Evolutionary conservation across 2,329 filamentous ascomycete species (phyloP), one percentile per base, ranked within the genome.

Genomic region (Neoarthrinium moseri): DNA sequence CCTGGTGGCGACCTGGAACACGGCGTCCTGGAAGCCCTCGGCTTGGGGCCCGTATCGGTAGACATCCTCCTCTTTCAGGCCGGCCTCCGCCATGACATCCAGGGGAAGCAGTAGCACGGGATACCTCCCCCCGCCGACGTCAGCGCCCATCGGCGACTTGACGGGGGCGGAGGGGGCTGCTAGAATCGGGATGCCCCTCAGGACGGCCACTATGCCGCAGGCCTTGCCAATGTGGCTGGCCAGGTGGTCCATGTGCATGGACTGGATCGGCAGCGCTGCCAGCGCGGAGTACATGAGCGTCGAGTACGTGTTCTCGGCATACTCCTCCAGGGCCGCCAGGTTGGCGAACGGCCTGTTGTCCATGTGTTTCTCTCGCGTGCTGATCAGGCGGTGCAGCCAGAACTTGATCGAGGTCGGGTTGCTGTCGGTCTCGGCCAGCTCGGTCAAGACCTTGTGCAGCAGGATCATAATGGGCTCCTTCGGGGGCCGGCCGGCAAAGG

Each of bases 201-300:
- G 72, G 0, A 96, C 80, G 1, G 92, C 87, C 3, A 84, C 78
- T 45, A 99, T 96, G 7, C 94, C 94, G 39, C 84, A 87, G 0
- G 94, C 91, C 62, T 99, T 99, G 43, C 94, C 94, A 47, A 97
- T 88, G 65, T 99, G 94, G 45, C 89, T 95, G 7, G 92, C 92
- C 15, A 99, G 75, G 68, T 99, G 94, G 60, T 99, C 94, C 33
- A 91, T 83, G 20, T 91, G 86, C 58, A 96, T 77, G 1, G 89
- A 95, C 8, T 84, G 81, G 59, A 96, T 74, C 0, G 90, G 87
- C 46, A 96, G 70, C 6, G 86, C 77, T 15, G 89, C 89, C 29
- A 97, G 72, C 1, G 87, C 92, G 51, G 95, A 78, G 64, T 99
- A 99, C 68, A 95, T 82, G 35, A 97, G 74, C 0, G 90, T 95